Percentiles rank a stretch among this genome's conserved stretches.
phyloP scores from a whole-genome alignment of 257 asterid genomes.

The Solanum corneliomulleri region DNA sequence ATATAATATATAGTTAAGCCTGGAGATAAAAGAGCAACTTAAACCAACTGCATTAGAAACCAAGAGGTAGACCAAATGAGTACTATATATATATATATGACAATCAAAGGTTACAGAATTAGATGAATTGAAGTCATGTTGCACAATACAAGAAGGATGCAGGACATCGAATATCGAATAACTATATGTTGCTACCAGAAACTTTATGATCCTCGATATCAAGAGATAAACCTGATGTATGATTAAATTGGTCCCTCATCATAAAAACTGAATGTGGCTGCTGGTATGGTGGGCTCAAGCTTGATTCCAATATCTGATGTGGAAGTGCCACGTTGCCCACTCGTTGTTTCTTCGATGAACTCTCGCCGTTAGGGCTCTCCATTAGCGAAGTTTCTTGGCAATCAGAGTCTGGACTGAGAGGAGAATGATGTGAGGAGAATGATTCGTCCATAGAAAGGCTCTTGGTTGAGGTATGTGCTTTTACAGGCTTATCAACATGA shows the following conservation, averaged over 20 bases:
- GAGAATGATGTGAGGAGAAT: slow-evolving; percentile 67
- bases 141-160: not conserved
- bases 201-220: slow-evolving; percentile 17
- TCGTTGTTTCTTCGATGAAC: slow-evolving; percentile 45
- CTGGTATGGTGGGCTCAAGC: slow-evolving; percentile 35
- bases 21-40: not conserved
- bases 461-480: slow-evolving; percentile 34
- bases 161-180: not conserved
- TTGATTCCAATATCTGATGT: slow-evolving; percentile 47
- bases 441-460: slow-evolving; percentile 69
- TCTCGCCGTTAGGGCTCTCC: slow-evolving; percentile 35
- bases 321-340: slow-evolving; percentile 26
- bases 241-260: slow-evolving; percentile 32
- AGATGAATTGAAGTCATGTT: not conserved
- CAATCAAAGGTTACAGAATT: not conserved
- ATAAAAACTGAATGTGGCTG: slow-evolving; percentile 43
- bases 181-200: slow-evolving; percentile 20
- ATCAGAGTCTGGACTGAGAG: slow-evolving; percentile 73
- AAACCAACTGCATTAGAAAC: not conserved
- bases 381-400: slow-evolving; percentile 29
- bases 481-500: slow-evolving; percentile 34
- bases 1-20: not conserved
- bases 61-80: not conserved
- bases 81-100: not conserved
- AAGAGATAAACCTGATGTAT: slow-evolving; percentile 14